Conservation (phyloP, 305 asterid genomes). For the Withania somnifera region DNA sequence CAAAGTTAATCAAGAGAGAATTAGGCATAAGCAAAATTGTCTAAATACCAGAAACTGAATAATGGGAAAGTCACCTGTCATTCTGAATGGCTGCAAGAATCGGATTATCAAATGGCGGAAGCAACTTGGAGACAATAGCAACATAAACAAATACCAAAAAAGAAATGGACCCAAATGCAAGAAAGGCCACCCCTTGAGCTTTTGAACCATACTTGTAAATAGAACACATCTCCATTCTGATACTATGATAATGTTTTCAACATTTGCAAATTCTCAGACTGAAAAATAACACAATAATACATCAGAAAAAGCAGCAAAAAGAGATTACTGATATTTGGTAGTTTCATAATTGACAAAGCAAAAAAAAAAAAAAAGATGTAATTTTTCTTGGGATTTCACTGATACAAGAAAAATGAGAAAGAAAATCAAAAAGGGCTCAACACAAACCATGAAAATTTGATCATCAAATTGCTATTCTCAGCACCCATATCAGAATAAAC, state of each 20-base stretch:
- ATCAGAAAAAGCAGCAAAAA: not conserved
- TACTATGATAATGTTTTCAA: no score
- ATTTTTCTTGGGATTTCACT: no score
- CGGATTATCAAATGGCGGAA: constrained; percentile 9
- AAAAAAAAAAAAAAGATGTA: no score
- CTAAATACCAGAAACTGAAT: not conserved
- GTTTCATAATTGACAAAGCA: no score
- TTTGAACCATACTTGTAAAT: constrained; percentile 5
- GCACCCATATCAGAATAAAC: no score
- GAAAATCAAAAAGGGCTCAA: no score
- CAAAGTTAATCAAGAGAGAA: not conserved
- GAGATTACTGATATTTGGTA: not conserved
- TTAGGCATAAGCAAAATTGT: not conserved
- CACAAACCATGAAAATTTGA: no score
- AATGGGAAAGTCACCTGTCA: constrained; percentile 7
- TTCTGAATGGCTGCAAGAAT: constrained; percentile 13
- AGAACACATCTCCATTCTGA: not conserved
- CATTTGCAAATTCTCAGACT: not conserved
- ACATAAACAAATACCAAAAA: constrained; percentile 13
- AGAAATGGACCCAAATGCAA: constrained; percentile 7
- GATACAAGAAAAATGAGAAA: no score
- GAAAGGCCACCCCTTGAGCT: constrained; percentile 15
- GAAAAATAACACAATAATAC: not conserved
- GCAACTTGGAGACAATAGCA: constrained; percentile 14
- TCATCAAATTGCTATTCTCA: no score